These are phyloP conservation scores for Aspergillus ibericus DNA, from an alignment of 2,329 filamentous ascomycete genomes.

Conservation along the genomic window DNA sequence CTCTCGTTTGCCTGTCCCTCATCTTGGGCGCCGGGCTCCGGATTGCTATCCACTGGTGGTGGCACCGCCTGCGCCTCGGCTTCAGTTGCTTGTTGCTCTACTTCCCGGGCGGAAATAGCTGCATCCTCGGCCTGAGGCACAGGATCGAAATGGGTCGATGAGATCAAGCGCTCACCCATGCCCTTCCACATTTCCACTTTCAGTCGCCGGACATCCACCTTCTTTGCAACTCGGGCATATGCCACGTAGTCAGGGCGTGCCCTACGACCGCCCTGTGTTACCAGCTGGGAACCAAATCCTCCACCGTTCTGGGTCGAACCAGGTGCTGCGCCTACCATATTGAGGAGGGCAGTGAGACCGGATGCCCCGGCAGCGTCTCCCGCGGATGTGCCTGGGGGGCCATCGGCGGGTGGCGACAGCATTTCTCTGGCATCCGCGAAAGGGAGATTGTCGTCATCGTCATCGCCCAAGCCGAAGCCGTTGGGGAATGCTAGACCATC, in stretches of 20 bases:
- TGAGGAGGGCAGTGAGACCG: constrained; percentile 41
- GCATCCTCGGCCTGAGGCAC: constrained; percentile 28
- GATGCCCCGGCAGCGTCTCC: constrained; percentile 37
- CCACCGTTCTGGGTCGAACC: constrained; percentile 45
- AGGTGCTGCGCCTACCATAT: constrained; percentile 41
- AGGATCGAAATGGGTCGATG: constrained; percentile 35
- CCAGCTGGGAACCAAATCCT: constrained; percentile 62
- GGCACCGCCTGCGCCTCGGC: constrained; percentile 37
- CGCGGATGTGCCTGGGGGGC: constrained; percentile 30
- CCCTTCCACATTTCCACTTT: constrained; percentile 68
- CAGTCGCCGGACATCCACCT: constrained; percentile 63
- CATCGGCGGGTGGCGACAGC: constrained; percentile 44
- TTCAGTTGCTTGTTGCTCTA: constrained; percentile 22
- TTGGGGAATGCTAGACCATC: constrained; percentile 50
- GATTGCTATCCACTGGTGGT: constrained; percentile 29
- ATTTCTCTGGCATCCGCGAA: constrained; percentile 53
- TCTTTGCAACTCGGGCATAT: constrained; percentile 66
- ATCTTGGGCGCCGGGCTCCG: constrained; percentile 27
- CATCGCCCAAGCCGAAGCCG: constrained; percentile 47
- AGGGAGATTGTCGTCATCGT: constrained; percentile 49
- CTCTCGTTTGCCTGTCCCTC: constrained; percentile 48
- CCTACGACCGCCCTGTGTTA: constrained; percentile 59
- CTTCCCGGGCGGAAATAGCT: constrained; percentile 15
- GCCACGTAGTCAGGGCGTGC: constrained; percentile 65
- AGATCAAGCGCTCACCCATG: constrained; percentile 51